Conservation (phyloP, 2,329 filamentous ascomycete genomes). For the Trichophyton simii region DNA sequence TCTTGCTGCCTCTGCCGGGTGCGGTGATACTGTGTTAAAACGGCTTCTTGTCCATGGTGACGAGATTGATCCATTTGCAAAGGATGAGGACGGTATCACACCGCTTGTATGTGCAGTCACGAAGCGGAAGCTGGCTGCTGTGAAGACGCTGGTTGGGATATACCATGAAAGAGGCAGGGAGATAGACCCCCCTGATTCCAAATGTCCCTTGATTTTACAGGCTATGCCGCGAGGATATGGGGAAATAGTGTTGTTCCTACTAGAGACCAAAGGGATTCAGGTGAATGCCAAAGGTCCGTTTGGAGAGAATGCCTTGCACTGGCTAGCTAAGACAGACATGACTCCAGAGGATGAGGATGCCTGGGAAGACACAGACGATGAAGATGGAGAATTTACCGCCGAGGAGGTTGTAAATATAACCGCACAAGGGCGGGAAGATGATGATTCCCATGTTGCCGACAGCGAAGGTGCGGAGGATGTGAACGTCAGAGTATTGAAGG, state of each 20-base stretch:
- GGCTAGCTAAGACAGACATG: neutral
- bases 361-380: no score
- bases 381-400: no score
- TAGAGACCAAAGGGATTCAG: neutral
- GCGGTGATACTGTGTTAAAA: neutral
- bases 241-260: neutral
- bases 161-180: neutral
- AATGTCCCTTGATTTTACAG: neutral
- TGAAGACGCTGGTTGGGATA: neutral
- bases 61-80: neutral
- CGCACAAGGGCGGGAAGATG: no score
- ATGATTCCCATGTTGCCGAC: neutral
- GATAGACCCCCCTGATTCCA: neutral
- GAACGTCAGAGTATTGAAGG: neutral
- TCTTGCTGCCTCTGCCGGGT: neutral
- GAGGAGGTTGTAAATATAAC: no score
- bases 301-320: neutral
- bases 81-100: neutral
- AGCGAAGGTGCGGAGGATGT: neutral
- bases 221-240: neutral
- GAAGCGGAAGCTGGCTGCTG: neutral
- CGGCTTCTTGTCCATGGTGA: neutral
- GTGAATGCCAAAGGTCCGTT: neutral
- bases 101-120: neutral
- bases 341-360: neutral